Evolutionary conservation across 2,329 filamentous ascomycete species (phyloP).

Genomic region (Trichoderma endophyticum): DNA sequence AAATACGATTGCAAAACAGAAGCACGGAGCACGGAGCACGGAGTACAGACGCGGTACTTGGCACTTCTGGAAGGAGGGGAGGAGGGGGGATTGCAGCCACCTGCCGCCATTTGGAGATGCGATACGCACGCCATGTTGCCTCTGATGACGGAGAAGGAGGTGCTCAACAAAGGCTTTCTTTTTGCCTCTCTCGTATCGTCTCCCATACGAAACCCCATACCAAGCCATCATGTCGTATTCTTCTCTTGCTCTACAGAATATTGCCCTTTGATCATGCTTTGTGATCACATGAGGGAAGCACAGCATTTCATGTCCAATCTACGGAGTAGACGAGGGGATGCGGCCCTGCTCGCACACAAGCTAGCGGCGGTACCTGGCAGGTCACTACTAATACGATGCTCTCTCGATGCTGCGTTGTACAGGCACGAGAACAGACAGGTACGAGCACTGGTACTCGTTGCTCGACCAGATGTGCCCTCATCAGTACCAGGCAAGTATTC

Average conservation of each 20-base stretch:
- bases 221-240: background rate
- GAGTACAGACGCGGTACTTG: background rate
- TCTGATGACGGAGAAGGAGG: background rate
- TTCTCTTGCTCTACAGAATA: background rate
- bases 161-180: background rate
- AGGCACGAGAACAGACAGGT: background rate
- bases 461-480: background rate
- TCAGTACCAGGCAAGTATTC: background rate
- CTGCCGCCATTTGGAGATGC: background rate
- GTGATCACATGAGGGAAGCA: background rate
- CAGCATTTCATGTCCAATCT: background rate
- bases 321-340: background rate
- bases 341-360: background rate
- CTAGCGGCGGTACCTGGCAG: background rate
- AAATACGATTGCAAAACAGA: background rate
- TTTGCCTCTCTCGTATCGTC: background rate
- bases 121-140: slow-evolving; percentile 1
- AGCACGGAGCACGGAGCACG: background rate
- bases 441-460: background rate
- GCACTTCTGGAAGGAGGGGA: background rate
- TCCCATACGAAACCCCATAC: no score
- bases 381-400: background rate
- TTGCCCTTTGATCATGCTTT: background rate
- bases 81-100: background rate
- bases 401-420: background rate